Evolutionary conservation across 805 yeast species (phyloP).

Genomic region (Komagataella mondaviorum): DNA sequence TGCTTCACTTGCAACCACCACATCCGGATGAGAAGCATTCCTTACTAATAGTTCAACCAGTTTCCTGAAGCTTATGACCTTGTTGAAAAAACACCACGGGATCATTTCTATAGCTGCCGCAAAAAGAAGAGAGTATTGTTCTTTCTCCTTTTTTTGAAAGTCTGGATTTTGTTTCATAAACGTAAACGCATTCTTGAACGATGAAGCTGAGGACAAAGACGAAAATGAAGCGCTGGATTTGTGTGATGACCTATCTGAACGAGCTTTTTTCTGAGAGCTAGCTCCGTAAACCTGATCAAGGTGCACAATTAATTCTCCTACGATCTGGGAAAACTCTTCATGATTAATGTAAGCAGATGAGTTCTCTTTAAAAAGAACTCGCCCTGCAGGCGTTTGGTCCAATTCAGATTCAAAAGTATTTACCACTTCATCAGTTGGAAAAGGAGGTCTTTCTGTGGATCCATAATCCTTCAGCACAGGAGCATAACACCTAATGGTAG

Average conservation of each 20-base stretch:
- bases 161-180: slow-evolving; percentile 26
- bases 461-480: slow-evolving; percentile 55
- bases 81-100: slow-evolving; percentile 50
- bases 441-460: slow-evolving; percentile 47
- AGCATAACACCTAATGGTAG: slow-evolving; percentile 26
- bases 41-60: slow-evolving; percentile 66
- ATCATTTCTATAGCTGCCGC: slow-evolving; percentile 56
- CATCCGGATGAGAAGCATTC: slow-evolving; percentile 59
- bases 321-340: slow-evolving; percentile 53
- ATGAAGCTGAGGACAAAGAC: slow-evolving; percentile 4
- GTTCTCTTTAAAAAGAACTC: slow-evolving; percentile 23
- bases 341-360: slow-evolving; percentile 40
- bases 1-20: slow-evolving; percentile 50
- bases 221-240: slow-evolving; percentile 1
- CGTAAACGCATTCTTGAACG: slow-evolving; percentile 13
- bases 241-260: background rate
- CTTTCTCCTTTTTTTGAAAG: slow-evolving; percentile 18
- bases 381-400: slow-evolving; percentile 17
- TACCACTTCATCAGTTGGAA: slow-evolving; percentile 47
- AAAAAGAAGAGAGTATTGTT: slow-evolving; percentile 42
- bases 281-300: background rate
- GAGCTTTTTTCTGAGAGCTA: background rate
- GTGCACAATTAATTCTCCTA: slow-evolving; percentile 10
- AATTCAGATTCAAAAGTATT: slow-evolving; percentile 11
- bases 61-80: slow-evolving; percentile 42